Evolutionary conservation across 345 rosid genomes (phyloP), one percentile per base, ranked within the genome.

Genomic region (Citrus reticulata): DNA sequence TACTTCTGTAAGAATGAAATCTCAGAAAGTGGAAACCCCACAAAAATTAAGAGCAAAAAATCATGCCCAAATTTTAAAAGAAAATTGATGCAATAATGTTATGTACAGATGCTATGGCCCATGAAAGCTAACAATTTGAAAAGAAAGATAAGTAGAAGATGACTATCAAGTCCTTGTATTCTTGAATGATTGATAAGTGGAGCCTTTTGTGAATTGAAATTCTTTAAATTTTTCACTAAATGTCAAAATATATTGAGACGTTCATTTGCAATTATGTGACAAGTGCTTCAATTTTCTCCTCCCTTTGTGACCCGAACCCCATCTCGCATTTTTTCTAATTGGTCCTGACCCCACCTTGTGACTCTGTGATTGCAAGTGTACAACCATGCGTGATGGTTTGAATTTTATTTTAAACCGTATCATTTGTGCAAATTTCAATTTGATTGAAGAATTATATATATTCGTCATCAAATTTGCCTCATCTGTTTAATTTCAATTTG

Each of bases 101-200:
- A 9, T 61, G 80, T 34, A 60, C 68, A 29, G 22, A n/a, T 13
- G 63, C 73, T 6, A 70, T 78, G 81, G 64, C 63, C 80, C 76
- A 32, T 78, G 29, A 70, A 49, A 70, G 70, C 70, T 65, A 32
- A 59, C 14, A 30, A 34, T 7, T 11, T 17, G 27, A 60, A 49
- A 60, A 55, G 59, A 40, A 73, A 40, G 46, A 40, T 2, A 1
- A 39, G 30, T 10, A 34, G 35, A 4, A 49, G 34, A 51, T 9
- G 35, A 54, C 42, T 54, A 58, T 39, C 70, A 37, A 5, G 55
- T 51, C 51, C 51, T 61, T 72, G 22, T n/a, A 34, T 42, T 8
- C 16, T 34, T 25, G 17, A 34, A 39, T 49, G 64, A 63, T 30
- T 24, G 54, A 34, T n/a, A 37, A n/a, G 71, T 61, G 70, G 76